Percentiles rank a stretch among this genome's conserved stretches.
These are phyloP conservation scores for Thielaviopsis populi DNA, from an alignment of 2,329 filamentous ascomycete genomes.

Conservation along the genomic window DNA sequence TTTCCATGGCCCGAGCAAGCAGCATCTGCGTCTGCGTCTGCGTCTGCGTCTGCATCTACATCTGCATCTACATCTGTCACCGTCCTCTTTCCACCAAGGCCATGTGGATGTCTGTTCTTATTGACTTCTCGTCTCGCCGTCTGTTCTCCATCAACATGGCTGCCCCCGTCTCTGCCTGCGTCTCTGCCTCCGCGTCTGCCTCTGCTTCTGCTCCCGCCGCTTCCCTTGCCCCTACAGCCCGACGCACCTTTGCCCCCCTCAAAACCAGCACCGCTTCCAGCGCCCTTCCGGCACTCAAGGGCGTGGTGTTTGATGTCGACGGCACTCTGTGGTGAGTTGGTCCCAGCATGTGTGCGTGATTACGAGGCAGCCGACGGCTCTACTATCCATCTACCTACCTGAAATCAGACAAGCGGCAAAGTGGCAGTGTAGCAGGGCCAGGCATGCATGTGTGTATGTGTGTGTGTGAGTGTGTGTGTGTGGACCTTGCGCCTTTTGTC, in stretches of 20 bases:
- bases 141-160: conserved; percentile 7
- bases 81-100: not conserved
- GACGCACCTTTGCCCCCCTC: conserved; percentile 38
- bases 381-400: too few relatives aligned
- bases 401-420: not conserved
- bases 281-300: conserved; percentile 35
- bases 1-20: too few relatives aligned
- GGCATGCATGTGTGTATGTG: too few relatives aligned
- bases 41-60: too few relatives aligned
- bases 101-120: not conserved
- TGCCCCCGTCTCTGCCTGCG: not conserved
- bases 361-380: not conserved
- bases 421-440: not conserved
- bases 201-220: not conserved
- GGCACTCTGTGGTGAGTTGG: conserved; percentile 74
- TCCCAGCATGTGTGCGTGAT: not conserved
- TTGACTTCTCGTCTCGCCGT: not conserved
- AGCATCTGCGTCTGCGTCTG: too few relatives aligned
- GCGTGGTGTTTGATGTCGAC: conserved; percentile 81
- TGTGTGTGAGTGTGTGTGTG: not conserved
- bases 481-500: too few relatives aligned
- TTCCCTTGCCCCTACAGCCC: not conserved
- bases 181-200: not conserved
- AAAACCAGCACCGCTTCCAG: conserved; percentile 24
- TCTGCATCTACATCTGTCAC: too few relatives aligned